Conservation (phyloP, 805 yeast species). For the Ascoidea rubescens region DNA sequence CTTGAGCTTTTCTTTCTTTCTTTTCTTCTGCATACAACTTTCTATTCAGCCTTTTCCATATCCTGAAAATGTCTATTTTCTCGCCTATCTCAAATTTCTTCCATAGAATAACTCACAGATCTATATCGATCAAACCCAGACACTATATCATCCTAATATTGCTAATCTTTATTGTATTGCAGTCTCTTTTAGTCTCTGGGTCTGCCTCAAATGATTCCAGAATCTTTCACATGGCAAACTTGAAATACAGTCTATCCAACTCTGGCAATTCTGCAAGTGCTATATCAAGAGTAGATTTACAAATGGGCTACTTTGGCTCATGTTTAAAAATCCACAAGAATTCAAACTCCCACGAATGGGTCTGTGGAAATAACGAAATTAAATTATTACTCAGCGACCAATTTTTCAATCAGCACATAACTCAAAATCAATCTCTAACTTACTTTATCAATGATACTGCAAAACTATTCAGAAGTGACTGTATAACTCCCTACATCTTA, state of each 20-base stretch:
- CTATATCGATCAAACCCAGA: slow-evolving; percentile 7
- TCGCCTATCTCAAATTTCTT: no score
- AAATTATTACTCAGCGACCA: slow-evolving; percentile 6
- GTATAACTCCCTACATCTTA: slow-evolving; percentile 10
- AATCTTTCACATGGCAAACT: slow-evolving; percentile 6
- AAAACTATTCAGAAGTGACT: slow-evolving; percentile 7
- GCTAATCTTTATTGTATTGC: slow-evolving; percentile 7
- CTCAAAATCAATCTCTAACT: slow-evolving; percentile 6
- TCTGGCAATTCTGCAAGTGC: slow-evolving; percentile 11
- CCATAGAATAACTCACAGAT: no score
- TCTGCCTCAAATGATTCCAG: slow-evolving; percentile 6
- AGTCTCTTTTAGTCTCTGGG: slow-evolving; percentile 5
- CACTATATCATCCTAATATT: slow-evolving; percentile 9
- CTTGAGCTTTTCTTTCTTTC: no score
- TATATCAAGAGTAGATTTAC: slow-evolving; percentile 9
- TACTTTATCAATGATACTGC: slow-evolving; percentile 8
- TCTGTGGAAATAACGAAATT: slow-evolving; percentile 10
- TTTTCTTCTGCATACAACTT: no score
- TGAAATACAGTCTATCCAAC: slow-evolving; percentile 6
- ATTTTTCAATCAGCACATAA: slow-evolving; percentile 4
- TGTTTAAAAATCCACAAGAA: slow-evolving; percentile 9
- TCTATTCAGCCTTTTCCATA: no score
- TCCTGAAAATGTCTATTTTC: no score
- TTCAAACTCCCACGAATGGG: slow-evolving; percentile 5
- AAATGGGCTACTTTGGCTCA: slow-evolving; percentile 10